A percentile compares a stretch with the other conserved stretches of the same genome.
Evolutionary conservation across 768 basidiomycete species (phyloP).

Genomic region (Leccinum subtestaceum): DNA sequence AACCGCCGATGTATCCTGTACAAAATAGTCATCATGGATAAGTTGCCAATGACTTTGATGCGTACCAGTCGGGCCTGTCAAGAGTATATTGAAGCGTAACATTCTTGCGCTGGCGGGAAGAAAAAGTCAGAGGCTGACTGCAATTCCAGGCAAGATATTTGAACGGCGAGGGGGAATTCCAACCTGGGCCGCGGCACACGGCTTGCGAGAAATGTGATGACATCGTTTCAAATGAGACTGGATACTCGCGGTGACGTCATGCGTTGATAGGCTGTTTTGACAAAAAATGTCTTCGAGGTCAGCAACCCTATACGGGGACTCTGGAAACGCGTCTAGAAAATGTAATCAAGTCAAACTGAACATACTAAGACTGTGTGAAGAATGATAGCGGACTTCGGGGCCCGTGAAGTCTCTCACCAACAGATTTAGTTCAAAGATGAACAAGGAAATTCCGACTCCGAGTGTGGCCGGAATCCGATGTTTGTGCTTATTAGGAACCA

Average conservation of each 20-base stretch:
- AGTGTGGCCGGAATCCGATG: background rate
- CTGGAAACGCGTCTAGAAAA: background rate
- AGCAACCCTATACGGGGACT: background rate
- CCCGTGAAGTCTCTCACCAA: background rate
- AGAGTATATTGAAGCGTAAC: slow-evolving; percentile 11
- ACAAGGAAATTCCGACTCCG: background rate
- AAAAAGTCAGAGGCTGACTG: background rate
- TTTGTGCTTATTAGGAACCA: slow-evolving; percentile 26
- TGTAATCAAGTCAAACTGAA: background rate
- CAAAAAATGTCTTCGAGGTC: background rate
- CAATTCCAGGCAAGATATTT: background rate
- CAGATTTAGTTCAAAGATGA: background rate
- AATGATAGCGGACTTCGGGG: background rate
- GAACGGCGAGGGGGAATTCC: slow-evolving; percentile 5
- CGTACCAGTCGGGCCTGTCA: slow-evolving; percentile 24
- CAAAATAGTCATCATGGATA: background rate
- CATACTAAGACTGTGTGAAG: background rate
- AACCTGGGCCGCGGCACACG: background rate
- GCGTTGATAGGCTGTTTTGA: background rate
- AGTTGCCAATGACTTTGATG: background rate
- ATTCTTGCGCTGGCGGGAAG: slow-evolving; percentile 3
- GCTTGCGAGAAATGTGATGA: background rate
- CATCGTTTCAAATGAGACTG: background rate
- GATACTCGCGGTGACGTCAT: background rate
- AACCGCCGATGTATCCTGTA: slow-evolving; percentile 56